Evolutionary conservation across 2,329 filamentous ascomycete species (phyloP).

Genomic region (Alternaria postmessia): DNA sequence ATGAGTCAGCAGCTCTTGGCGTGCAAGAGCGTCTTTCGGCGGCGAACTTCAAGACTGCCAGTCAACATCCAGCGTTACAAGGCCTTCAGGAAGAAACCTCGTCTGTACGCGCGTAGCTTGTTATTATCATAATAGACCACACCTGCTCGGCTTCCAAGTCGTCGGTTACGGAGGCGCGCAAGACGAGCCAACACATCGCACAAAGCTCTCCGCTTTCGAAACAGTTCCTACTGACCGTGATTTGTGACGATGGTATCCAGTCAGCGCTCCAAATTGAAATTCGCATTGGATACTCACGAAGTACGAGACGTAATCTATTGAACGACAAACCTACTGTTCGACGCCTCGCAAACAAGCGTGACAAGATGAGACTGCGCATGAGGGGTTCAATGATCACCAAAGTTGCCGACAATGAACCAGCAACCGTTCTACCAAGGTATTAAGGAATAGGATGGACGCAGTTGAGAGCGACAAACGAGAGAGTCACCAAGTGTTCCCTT

Average conservation of each 20-base stretch:
- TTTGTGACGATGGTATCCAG: neutral
- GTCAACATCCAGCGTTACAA: neutral
- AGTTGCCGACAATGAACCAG: neutral
- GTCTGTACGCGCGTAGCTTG: rapidly evolving
- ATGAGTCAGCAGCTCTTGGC: neutral
- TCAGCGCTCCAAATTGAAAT: rapidly evolving
- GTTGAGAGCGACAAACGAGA: neutral
- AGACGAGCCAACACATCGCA: neutral
- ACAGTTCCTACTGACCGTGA: neutral
- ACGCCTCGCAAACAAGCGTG: neutral
- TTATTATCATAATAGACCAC: neutral
- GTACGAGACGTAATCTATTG: neutral
- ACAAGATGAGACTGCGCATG: neutral
- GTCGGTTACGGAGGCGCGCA: neutral
- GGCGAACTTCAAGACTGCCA: neutral
- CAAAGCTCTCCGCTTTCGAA: neutral
- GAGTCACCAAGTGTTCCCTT: rapidly evolving
- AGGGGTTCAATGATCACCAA: neutral
- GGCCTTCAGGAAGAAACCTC: no score
- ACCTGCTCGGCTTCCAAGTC: neutral
- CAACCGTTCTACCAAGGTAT: neutral
- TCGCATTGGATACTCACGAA: neutral
- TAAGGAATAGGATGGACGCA: neutral
- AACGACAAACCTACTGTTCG: neutral
- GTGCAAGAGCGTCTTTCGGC: neutral